phyloP scores from a whole-genome alignment of 139 green algal species.

The Desmodesmus armatus region DNA sequence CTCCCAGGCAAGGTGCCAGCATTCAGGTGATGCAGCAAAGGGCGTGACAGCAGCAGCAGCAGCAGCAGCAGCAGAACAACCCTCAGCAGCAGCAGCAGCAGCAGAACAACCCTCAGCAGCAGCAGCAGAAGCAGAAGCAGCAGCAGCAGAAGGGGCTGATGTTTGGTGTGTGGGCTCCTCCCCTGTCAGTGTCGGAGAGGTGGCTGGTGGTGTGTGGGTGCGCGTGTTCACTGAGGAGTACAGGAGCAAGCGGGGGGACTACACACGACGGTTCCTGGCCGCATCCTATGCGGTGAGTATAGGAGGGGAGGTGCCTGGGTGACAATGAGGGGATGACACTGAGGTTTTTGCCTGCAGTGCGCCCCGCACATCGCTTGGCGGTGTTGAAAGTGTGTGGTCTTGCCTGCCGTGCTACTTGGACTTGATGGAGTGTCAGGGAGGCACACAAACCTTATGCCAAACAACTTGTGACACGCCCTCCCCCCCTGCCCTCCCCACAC shows the following conservation, averaged over 20 bases:
- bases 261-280: conserved; percentile 44
- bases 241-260: neutral
- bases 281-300: conserved; percentile 38
- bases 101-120: no score
- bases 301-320: no score
- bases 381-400: neutral
- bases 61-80: neutral
- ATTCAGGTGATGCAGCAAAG: no score
- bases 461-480: neutral
- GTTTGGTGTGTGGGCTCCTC: neutral
- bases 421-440: neutral
- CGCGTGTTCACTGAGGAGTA: conserved; percentile 47
- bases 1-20: no score
- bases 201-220: no score
- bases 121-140: neutral
- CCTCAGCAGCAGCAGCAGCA: neutral
- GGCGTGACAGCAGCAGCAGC: neutral
- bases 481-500: neutral
- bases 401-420: neutral
- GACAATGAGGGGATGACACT: no score
- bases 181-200: no score
- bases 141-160: neutral
- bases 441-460: neutral
- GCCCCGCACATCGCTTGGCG: neutral
- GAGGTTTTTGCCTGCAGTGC: neutral